Base-by-base conservation (phyloP, 1,139 yeast species). In the Yamadazyma sp. region DNA sequence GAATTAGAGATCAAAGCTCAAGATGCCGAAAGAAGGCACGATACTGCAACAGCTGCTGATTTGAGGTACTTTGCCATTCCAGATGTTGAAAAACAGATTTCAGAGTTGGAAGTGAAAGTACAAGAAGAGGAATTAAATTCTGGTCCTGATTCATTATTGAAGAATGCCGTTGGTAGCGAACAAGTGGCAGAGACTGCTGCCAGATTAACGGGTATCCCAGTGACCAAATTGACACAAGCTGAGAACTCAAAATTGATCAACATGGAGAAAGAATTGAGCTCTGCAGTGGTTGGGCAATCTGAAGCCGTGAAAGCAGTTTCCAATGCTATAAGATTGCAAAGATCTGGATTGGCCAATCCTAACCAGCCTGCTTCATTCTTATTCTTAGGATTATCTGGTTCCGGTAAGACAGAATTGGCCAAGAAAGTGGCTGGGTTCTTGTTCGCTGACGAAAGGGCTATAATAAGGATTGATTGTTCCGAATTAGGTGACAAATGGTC, bases 141-240 rank as follows among this genome's bases (percentile, higher is more conserved):
- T 6, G 81, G 80, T 32, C 61, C 79, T 31, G 82, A 82, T 41
- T 69, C 83, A 15, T 69, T 92, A 75, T 77, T 88, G 45, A 85
- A 80, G 54, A 95, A 92, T 59, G 92, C 88, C 40, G 99, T 92
- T 42, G 92, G 92, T 42, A 71, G 94, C 16, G 98, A 92, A 44
- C 91, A 89, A 51, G 94, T 92, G 53, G 87, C 97, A 23, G 98
- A 92, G 64, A 92, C 98, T 23, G 97, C 97, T 22, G 98, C 98
- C 3, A 79, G 96, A 59, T 75, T 94, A 53, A 92, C 98, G 10
- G 98, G 98, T 59, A 91, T 92, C 46, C 98, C 98, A n/a, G 98
- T 92, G n/a, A 79, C 86, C 49, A 92, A 92, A 66, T 77, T 92
- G 56, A 86, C 96, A 3, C 96, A 89, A 66, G 95, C 97, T 23